phyloP scores from a whole-genome alignment of 441 rosid genomes.

The Syzygium syzygioides region DNA sequence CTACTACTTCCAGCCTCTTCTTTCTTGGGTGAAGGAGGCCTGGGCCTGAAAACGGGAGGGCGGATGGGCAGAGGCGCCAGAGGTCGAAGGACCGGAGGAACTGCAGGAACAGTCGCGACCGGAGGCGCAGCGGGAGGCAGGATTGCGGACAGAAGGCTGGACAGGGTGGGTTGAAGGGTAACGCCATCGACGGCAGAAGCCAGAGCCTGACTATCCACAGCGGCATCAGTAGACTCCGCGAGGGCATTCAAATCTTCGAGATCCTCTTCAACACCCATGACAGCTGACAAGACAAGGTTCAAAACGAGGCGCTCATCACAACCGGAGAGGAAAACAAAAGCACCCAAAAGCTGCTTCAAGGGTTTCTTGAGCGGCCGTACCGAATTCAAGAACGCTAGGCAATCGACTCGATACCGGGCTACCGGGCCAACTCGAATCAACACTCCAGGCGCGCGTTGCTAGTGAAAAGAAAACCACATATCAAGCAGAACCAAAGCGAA shows the following conservation, averaged over 20 bases:
- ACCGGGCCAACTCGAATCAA: not conserved
- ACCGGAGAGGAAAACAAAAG: not conserved
- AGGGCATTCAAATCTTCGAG: constrained; percentile 11
- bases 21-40: constrained; percentile 45
- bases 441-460: not conserved
- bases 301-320: not conserved
- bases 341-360: not conserved
- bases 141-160: constrained; percentile 19
- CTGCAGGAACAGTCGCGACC: constrained; percentile 49
- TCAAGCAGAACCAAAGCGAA: not conserved
- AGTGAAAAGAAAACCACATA: not conserved
- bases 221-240: constrained; percentile 19
- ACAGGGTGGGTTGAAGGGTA: constrained; percentile 3
- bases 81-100: constrained; percentile 45
- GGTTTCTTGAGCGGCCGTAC: not conserved
- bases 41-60: constrained; percentile 32
- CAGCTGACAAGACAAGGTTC: not conserved
- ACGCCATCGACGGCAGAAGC: constrained; percentile 2
- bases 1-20: constrained; percentile 32
- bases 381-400: not conserved
- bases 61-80: constrained; percentile 45
- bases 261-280: constrained; percentile 48
- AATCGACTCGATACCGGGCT: not conserved
- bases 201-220: constrained; percentile 10
- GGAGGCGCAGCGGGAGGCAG: constrained; percentile 32